Base-by-base conservation (phyloP, 2,329 filamentous ascomycete genomes). In the Allantophomopsis lycopodina region DNA sequence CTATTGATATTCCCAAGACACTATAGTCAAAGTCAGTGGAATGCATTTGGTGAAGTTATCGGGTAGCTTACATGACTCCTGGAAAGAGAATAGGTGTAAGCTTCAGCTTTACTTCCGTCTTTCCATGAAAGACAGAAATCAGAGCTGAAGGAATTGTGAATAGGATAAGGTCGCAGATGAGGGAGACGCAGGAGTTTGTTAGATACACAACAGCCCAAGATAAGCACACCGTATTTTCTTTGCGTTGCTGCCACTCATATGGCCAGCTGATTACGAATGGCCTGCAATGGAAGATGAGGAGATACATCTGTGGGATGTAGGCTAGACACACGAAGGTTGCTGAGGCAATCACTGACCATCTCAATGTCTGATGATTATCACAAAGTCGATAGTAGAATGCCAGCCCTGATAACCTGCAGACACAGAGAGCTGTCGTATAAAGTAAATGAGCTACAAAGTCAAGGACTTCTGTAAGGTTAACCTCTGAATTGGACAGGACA, bases 191-290 rank as follows among this genome's bases (percentile, higher is more conserved):
- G 11, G 66, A 69, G 47, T 70, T 71, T 16, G 67, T 62, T 7
- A 62, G 61, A 44, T 71, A 72, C 1, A 72, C 66, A 2, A 67
- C 41, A 0, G 67, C 68, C 68, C 68, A 71, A 12, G 60, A 53
- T 32, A 71, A 42, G 44, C 68, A 71, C 0, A 48, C 56, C 43
- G 65, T 71, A 3, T 57, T 43, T 2, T 51, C 52, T 7, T 48
- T 53, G 8, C 58, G 58, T 0, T 53, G 47, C 45, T 72, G 65
- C 57, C 61, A 71, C 1, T 52, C 58, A 39, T 72, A 71, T 0
- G 68, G 68, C 68, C 68, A 71, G 2, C 65, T 50, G 0, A 59
- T 65, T 1, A 68, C 72, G 0, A 71, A 64, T 0, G 68, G 68
- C 2, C 47, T 50, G 42, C 68, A 71, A 50, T 71, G 68, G 43